A percentile compares a stretch with the other conserved stretches of the same genome.
Evolutionary conservation across 345 rosid genomes (phyloP).

Genomic region (Nasturtium officinale): DNA sequence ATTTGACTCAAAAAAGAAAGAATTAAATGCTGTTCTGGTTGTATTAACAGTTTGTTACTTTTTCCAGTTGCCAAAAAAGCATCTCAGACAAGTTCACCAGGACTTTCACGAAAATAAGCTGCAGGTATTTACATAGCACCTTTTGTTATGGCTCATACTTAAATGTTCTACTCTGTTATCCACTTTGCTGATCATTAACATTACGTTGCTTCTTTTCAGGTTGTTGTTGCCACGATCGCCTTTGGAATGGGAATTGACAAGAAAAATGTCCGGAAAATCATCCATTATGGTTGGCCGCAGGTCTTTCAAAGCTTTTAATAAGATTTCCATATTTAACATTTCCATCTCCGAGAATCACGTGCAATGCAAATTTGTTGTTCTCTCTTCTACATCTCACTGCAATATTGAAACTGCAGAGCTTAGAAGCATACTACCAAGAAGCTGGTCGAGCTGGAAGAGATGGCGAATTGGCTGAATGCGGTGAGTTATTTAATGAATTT

Average conservation of each 20-base stretch:
- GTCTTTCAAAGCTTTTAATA: slow-evolving; percentile 37
- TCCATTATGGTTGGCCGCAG: slow-evolving; percentile 99
- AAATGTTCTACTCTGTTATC: slow-evolving; percentile 21
- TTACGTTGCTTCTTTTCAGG: slow-evolving; percentile 47
- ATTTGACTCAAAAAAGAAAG: too few species aligned
- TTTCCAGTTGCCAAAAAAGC: slow-evolving; percentile 72
- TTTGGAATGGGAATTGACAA: slow-evolving; percentile 98
- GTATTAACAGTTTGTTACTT: slow-evolving; percentile 23
- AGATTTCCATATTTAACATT: neutral
- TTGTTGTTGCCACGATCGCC: slow-evolving; percentile 88
- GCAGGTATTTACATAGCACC: slow-evolving; percentile 51
- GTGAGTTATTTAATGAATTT: slow-evolving; percentile 47
- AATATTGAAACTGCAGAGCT: slow-evolving; percentile 54
- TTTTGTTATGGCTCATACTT: neutral
- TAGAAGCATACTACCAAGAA: slow-evolving; percentile 97
- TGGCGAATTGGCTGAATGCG: slow-evolving; percentile 79
- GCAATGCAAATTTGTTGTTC: neutral
- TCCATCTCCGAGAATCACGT: neutral
- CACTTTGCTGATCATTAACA: neutral
- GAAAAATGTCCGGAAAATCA: slow-evolving; percentile 71
- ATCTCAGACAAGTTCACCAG: slow-evolving; percentile 73
- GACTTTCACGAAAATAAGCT: slow-evolving; percentile 72
- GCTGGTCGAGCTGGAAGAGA: slow-evolving; percentile 99
- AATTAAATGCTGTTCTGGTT: neutral
- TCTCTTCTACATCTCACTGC: slow-evolving; percentile 11